phyloP scores from a whole-genome alignment of 306 rosid species.

The Canavalia ensiformis region DNA sequence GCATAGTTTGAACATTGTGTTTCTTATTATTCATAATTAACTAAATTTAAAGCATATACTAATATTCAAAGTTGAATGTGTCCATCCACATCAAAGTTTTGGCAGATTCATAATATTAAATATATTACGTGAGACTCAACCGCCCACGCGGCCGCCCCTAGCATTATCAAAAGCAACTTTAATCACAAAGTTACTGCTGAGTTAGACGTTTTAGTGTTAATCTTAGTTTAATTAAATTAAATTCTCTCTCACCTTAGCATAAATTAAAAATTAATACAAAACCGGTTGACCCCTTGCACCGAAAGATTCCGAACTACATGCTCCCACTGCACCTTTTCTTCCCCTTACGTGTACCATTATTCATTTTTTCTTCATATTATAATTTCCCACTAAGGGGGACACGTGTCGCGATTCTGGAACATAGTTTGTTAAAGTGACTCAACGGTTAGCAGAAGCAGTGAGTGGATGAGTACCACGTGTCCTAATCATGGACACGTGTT shows the following conservation, averaged over 20 bases:
- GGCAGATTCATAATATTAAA: slow-evolving; percentile 34
- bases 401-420: slow-evolving; percentile 44
- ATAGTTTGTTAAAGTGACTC: background rate
- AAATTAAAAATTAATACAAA: background rate
- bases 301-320: slow-evolving; percentile 33
- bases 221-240: slow-evolving; percentile 29
- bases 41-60: background rate
- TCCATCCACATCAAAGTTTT: slow-evolving; percentile 49
- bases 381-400: slow-evolving; percentile 1
- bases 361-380: background rate
- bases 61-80: background rate
- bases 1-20: background rate
- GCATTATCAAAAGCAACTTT: slow-evolving; percentile 47
- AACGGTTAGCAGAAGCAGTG: background rate
- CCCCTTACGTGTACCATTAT: slow-evolving; percentile 42
- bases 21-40: background rate
- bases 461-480: slow-evolving; percentile 51
- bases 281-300: slow-evolving; percentile 34
- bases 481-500: slow-evolving; percentile 5
- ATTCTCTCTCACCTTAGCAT: slow-evolving; percentile 11
- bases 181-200: slow-evolving; percentile 42
- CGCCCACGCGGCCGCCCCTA: slow-evolving; percentile 49
- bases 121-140: slow-evolving; percentile 16
- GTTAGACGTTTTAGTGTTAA: slow-evolving; percentile 31
- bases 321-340: slow-evolving; percentile 20